Evolutionary conservation across 164 flowering plant species (phyloP).

Genomic region (Stephania cephalantha): DNA sequence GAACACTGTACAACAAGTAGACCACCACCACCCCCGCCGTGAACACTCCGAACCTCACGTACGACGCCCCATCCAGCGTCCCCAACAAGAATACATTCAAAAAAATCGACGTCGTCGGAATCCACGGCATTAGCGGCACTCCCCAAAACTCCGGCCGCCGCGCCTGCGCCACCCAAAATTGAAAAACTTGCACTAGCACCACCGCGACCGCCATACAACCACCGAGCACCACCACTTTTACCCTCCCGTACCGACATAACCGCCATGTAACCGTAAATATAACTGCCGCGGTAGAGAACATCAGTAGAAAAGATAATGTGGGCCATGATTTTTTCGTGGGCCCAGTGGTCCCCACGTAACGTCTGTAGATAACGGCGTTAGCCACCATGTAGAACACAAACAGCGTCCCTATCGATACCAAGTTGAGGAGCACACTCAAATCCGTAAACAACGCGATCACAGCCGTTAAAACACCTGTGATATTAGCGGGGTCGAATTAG

Average conservation of each 20-base stretch:
- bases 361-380: constrained; percentile 73
- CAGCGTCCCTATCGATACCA: constrained; percentile 84
- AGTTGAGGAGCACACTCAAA: constrained; percentile 57
- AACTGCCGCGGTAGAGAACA: constrained; percentile 49
- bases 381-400: constrained; percentile 96
- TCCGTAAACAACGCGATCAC: constrained; percentile 77
- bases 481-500: neutral
- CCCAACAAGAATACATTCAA: constrained; percentile 80
- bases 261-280: constrained; percentile 66
- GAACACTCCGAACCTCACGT: constrained; percentile 60
- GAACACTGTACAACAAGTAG: constrained; percentile 75
- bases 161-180: constrained; percentile 32
- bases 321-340: constrained; percentile 55
- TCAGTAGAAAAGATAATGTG: constrained; percentile 50
- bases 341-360: constrained; percentile 48
- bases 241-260: constrained; percentile 40
- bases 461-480: constrained; percentile 71
- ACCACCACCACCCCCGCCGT: constrained; percentile 47
- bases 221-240: constrained; percentile 42
- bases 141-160: constrained; percentile 85
- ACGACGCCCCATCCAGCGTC: constrained; percentile 62
- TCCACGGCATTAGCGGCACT: constrained; percentile 90
- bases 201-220: constrained; percentile 36
- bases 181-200: constrained; percentile 44
- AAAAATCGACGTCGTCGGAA: constrained; percentile 64